phyloP scores from a whole-genome alignment of 148 eudicot species.

The Simmondsia chinensis region DNA sequence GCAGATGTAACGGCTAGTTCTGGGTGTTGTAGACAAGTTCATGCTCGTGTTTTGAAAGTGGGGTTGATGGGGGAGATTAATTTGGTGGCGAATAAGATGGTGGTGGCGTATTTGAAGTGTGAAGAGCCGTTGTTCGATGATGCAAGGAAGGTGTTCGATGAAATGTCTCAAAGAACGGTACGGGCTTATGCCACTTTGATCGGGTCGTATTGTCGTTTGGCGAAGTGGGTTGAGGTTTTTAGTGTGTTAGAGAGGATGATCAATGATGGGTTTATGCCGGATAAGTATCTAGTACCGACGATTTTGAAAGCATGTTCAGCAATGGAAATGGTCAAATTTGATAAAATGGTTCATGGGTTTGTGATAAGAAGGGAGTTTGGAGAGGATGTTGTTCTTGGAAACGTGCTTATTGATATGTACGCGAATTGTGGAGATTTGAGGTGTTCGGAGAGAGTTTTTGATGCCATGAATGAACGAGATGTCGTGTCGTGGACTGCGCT shows the following conservation, averaged over 20 bases:
- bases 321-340: slow-evolving; percentile 14
- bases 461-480: slow-evolving; percentile 33
- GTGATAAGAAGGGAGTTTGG: slow-evolving; percentile 26
- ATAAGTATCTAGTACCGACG: slow-evolving; percentile 42
- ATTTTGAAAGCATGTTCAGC: slow-evolving; percentile 46
- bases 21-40: slow-evolving; percentile 33
- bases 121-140: slow-evolving; percentile 27
- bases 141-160: slow-evolving; percentile 54
- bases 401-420: slow-evolving; percentile 51
- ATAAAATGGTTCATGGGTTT: slow-evolving; percentile 59
- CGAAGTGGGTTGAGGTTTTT: slow-evolving; percentile 40
- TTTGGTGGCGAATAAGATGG: slow-evolving; percentile 32
- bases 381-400: slow-evolving; percentile 39
- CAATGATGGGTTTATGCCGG: slow-evolving; percentile 37
- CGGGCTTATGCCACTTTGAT: slow-evolving; percentile 38
- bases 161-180: slow-evolving; percentile 33
- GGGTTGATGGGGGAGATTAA: slow-evolving; percentile 20
- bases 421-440: slow-evolving; percentile 41
- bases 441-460: slow-evolving; percentile 35
- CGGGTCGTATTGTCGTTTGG: slow-evolving; percentile 22
- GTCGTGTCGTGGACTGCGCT: slow-evolving; percentile 66
- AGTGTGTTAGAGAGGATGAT: slow-evolving; percentile 26
- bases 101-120: slow-evolving; percentile 13
- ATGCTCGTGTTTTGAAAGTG: slow-evolving; percentile 29
- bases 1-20: not conserved